These are phyloP conservation scores for Cladosporium sp. DNA, from an alignment of 2,329 filamentous ascomycete genomes.

Conservation along the genomic window DNA sequence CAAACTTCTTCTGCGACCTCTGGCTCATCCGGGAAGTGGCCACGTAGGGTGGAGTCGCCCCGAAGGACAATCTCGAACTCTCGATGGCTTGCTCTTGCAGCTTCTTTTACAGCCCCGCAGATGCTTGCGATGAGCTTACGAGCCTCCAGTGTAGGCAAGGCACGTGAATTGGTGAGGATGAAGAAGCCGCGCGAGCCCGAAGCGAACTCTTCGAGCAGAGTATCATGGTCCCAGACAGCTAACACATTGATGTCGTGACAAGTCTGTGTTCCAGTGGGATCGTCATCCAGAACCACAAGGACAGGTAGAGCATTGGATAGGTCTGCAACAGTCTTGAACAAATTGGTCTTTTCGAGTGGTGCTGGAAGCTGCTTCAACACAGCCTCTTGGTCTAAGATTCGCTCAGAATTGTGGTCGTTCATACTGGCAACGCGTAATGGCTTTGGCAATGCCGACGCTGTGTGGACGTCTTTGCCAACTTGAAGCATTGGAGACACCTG, in stretches of 20 bases:
- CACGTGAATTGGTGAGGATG: constrained; percentile 58
- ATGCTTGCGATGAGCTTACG: constrained; percentile 48
- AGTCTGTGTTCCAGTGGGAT: constrained; percentile 55
- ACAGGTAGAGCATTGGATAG: background rate
- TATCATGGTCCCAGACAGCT: constrained; percentile 49
- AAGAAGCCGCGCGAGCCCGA: constrained; percentile 49
- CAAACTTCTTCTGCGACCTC: constrained; percentile 50
- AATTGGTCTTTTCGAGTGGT: background rate
- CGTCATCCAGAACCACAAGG: constrained; percentile 10
- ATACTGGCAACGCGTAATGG: background rate
- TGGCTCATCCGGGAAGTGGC: constrained; percentile 54
- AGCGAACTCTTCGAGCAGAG: constrained; percentile 43
- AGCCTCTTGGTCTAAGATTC: background rate
- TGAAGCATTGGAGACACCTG: too few species aligned
- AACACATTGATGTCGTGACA: constrained; percentile 55
- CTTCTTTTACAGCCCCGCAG: constrained; percentile 46
- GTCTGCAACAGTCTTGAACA: background rate
- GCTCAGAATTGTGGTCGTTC: background rate
- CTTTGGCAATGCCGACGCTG: background rate
- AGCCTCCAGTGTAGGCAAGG: constrained; percentile 48
- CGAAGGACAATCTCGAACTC: constrained; percentile 54
- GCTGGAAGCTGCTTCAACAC: background rate
- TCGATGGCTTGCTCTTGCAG: constrained; percentile 37
- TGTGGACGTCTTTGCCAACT: background rate
- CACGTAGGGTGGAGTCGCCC: constrained; percentile 54